phyloP scores from a whole-genome alignment of 1,284 basidiomycete genomes.

The Mycosarcoma mackinlayi region DNA sequence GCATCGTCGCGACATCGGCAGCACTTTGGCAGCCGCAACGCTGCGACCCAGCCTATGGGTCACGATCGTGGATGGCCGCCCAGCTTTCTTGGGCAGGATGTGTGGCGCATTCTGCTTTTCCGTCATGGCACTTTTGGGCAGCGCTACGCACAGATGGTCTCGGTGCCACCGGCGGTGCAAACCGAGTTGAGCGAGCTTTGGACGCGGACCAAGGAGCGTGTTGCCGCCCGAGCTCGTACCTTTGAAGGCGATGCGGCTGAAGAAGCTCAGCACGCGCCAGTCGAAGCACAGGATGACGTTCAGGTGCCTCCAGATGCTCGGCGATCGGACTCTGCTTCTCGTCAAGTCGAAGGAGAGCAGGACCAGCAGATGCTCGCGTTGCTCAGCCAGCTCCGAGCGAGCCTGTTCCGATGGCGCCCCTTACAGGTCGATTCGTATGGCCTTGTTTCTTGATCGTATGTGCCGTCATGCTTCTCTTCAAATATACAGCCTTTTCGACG shows the following conservation, averaged over 20 bases:
- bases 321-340: background rate
- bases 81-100: conserved; percentile 44
- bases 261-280: background rate
- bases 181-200: conserved; percentile 31
- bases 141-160: conserved; percentile 34
- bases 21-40: conserved; percentile 5
- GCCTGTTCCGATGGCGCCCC: conserved; percentile 41
- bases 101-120: conserved; percentile 39
- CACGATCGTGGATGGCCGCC: conserved; percentile 43
- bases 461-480: background rate
- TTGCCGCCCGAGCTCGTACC: conserved; percentile 1
- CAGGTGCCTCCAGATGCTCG: background rate
- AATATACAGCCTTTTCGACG: background rate
- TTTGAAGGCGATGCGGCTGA: background rate
- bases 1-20: conserved; percentile 13
- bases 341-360: background rate
- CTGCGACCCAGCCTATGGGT: background rate
- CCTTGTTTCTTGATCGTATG: conserved; percentile 14
- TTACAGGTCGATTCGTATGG: conserved; percentile 24
- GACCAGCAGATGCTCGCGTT: conserved; percentile 28
- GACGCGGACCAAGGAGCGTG: conserved; percentile 26
- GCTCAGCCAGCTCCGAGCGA: conserved; percentile 23
- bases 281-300: background rate
- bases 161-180: conserved; percentile 33
- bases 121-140: conserved; percentile 36